Evolutionary conservation across 1,139 yeast genomes (phyloP).

Genomic region (Zygoascus sp.): DNA sequence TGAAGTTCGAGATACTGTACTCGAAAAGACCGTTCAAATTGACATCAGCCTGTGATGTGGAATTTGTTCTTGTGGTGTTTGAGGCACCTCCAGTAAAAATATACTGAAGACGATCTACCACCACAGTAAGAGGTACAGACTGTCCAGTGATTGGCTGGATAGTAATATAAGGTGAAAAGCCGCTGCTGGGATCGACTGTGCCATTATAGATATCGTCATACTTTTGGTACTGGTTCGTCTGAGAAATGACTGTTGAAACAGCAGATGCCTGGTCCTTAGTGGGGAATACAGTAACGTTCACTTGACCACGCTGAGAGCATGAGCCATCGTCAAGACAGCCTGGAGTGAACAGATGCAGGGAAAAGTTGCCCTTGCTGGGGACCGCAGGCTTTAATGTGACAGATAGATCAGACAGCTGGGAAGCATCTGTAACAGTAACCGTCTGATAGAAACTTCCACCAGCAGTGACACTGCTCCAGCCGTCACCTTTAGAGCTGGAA

Average conservation of each 20-base stretch:
- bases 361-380: slow-evolving; percentile 63
- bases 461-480: slow-evolving; percentile 29
- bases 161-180: slow-evolving; percentile 46
- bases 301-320: slow-evolving; percentile 68
- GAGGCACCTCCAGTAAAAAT: slow-evolving; percentile 36
- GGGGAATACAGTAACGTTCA: slow-evolving; percentile 63
- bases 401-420: slow-evolving; percentile 38
- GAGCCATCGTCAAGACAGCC: slow-evolving; percentile 73
- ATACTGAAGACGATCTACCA: slow-evolving; percentile 67
- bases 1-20: slow-evolving; percentile 66
- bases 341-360: slow-evolving; percentile 73
- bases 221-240: slow-evolving; percentile 73
- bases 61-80: slow-evolving; percentile 17
- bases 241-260: slow-evolving; percentile 51
- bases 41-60: slow-evolving; percentile 29
- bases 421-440: slow-evolving; percentile 34
- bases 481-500: slow-evolving; percentile 24
- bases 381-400: slow-evolving; percentile 68
- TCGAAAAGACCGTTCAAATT: slow-evolving; percentile 74
- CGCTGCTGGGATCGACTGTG: slow-evolving; percentile 48
- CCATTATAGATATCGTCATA: slow-evolving; percentile 78
- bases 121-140: slow-evolving; percentile 47
- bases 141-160: slow-evolving; percentile 37
- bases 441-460: slow-evolving; percentile 35
- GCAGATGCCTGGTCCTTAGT: slow-evolving; percentile 41